A percentile compares a stretch with the other conserved stretches of the same genome.
These are phyloP conservation scores for Populus hybrid DNA, from an alignment of 441 rosid genomes.

Conservation along the genomic window DNA sequence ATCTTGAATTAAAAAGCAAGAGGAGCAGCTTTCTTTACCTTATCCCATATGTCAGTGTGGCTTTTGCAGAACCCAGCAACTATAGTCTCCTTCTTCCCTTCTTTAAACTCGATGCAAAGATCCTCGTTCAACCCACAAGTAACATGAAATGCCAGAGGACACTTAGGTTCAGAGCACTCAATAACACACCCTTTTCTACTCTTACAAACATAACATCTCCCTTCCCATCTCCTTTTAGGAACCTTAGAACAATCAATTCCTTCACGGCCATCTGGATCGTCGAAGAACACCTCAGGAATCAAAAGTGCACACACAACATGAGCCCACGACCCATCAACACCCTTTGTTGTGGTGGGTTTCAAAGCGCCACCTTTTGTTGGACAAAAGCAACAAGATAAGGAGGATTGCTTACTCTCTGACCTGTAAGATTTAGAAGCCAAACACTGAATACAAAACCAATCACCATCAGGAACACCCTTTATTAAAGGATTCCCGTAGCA, in stretches of 20 bases:
- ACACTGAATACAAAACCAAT: slow-evolving; percentile 80
- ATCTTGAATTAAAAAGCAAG: neutral
- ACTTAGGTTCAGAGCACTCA: slow-evolving; percentile 81
- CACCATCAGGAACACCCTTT: slow-evolving; percentile 69
- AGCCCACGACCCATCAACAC: slow-evolving; percentile 59
- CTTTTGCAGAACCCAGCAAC: slow-evolving; percentile 82
- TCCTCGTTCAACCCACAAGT: slow-evolving; percentile 76
- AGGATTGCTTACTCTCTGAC: neutral
- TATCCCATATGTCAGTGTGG: slow-evolving; percentile 75
- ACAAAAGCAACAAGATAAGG: slow-evolving; percentile 63
- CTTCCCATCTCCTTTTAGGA: slow-evolving; percentile 57
- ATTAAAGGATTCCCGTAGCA: slow-evolving; percentile 88
- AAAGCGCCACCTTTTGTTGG: slow-evolving; percentile 59
- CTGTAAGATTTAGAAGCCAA: slow-evolving; percentile 18
- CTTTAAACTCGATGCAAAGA: slow-evolving; percentile 68
- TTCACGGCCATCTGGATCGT: slow-evolving; percentile 80
- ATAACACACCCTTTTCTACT: slow-evolving; percentile 59
- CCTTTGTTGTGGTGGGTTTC: slow-evolving; percentile 42
- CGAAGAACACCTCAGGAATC: slow-evolving; percentile 87
- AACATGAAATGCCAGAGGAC: slow-evolving; percentile 62
- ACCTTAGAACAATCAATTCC: slow-evolving; percentile 58
- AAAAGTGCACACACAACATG: slow-evolving; percentile 73
- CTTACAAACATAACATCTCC: slow-evolving; percentile 59
- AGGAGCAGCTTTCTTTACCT: slow-evolving; percentile 36
- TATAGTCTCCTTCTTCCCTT: slow-evolving; percentile 56